Evolutionary conservation across 2,329 filamentous ascomycete genomes (phyloP).

Genomic region (Amesomyces nigricolor): DNA sequence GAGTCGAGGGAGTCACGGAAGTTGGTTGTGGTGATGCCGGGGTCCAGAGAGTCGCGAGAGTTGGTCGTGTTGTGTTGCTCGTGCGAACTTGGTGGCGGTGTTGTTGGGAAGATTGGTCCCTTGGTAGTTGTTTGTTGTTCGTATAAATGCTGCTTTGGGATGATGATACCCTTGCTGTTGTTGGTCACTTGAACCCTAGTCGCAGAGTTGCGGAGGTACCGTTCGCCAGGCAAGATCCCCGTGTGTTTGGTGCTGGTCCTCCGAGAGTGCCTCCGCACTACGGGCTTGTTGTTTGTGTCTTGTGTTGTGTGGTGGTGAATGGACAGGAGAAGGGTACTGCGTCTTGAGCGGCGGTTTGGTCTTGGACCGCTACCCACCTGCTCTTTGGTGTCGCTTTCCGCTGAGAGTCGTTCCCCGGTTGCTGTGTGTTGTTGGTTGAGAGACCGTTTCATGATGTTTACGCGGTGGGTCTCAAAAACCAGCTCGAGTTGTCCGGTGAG

Average conservation of each 20-base stretch:
- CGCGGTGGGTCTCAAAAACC: conserved; percentile 23
- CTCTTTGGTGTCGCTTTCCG: background rate
- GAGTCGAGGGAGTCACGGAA: conserved; percentile 20
- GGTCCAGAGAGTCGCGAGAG: background rate
- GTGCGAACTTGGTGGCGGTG: background rate
- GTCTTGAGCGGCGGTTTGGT: conserved; percentile 18
- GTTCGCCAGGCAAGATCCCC: background rate
- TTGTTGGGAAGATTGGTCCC: too few species aligned
- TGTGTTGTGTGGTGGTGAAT: conserved; percentile 5
- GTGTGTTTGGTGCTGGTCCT: background rate
- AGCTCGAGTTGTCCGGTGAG: conserved; percentile 24
- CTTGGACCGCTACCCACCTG: background rate
- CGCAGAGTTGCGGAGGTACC: too few species aligned
- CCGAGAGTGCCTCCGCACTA: background rate
- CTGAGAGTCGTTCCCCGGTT: background rate
- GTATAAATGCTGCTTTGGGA: background rate
- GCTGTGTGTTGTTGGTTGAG: background rate
- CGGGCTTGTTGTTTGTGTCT: background rate
- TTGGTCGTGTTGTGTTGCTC: background rate
- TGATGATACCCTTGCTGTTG: background rate
- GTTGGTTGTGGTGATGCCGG: background rate
- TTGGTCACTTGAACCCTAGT: too few species aligned
- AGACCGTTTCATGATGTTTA: conserved; percentile 21
- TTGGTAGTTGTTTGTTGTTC: background rate
- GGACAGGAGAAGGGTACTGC: conserved; percentile 17